Base-by-base conservation (phyloP, 805 yeast genomes). In the Starmerella floris region DNA sequence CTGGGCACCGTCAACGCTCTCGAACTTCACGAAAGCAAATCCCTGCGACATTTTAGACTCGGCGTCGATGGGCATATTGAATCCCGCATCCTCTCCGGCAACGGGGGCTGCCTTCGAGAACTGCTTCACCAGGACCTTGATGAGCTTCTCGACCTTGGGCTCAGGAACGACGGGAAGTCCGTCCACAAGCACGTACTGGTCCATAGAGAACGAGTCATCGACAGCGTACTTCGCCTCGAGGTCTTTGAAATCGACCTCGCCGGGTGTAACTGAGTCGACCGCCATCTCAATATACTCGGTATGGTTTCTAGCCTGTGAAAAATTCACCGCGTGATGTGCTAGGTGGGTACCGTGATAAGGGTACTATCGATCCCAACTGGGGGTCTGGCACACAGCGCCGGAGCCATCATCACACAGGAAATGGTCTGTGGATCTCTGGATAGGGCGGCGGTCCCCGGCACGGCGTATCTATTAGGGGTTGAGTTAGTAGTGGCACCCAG, bases 141-240 rank as follows among this genome's bases (percentile, higher is more conserved):
- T 73, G 59, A 91, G 72, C 45, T 82, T 76, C 43, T 84, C 82
- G 40, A 77, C 82, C 65, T 91, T 91, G 41, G 83, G 62, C 59
- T 79, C 94, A 45, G 96, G 95, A 22, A 94, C 94, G 48, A 84
- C 69, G 52, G 99, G 99, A 10, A 94, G 87, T 37, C 98, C 98
- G 60, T 85, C 96, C 40, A 84, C 80, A 25, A 88, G 82, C 44
- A 88, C 76, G 58, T 75, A 85, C 56, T 74, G 74, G 56, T 83
- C 94, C 44, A 82, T 69, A 39, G 76, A 73, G 44, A 70, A 65
- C 40, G 73, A 75, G 41, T 72, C 75, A 43, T 74, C 72, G 39
- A 80, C 76, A 21, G 73, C 62, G 62, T 72, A 84, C 63, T 83
- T 69, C 44, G 71, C 76, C 62, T 88, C 96, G 57, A 88, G 70